Evolutionary conservation across 2,329 filamentous ascomycete genomes (phyloP).

Genomic region (Ascochyta lentis): DNA sequence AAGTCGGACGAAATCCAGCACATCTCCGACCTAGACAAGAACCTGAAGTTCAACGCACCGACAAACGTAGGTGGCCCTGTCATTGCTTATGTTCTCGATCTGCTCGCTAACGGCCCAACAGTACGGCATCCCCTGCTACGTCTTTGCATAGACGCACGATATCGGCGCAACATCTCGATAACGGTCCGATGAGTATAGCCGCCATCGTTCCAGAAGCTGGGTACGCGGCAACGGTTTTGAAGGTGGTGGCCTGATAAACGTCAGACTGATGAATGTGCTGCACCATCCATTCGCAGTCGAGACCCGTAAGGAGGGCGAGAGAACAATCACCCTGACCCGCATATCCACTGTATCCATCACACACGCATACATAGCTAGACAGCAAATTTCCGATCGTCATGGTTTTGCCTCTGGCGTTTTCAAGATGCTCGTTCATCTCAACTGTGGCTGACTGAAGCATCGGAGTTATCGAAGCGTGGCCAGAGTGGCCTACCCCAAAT

Average conservation of each 20-base stretch:
- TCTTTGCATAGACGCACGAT: slow-evolving; percentile 36
- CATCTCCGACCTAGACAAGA: slow-evolving; percentile 44
- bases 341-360: background rate
- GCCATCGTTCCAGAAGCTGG: background rate
- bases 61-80: slow-evolving; percentile 39
- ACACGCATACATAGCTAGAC: background rate
- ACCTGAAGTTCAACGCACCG: slow-evolving; percentile 44
- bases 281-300: background rate
- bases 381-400: background rate
- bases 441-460: slow-evolving; percentile 4
- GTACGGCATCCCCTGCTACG: slow-evolving; percentile 48
- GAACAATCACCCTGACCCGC: background rate
- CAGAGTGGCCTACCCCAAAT: background rate
- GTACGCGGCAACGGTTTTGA: background rate
- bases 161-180: slow-evolving; percentile 1
- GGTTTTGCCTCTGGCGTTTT: background rate
- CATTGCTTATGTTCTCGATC: background rate
- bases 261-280: background rate
- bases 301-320: background rate
- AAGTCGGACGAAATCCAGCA: slow-evolving; percentile 30
- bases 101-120: slow-evolving; percentile 26
- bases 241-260: background rate
- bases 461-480: background rate
- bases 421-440: background rate
- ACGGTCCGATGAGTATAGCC: slow-evolving; percentile 11